Evolutionary conservation across 2,329 filamentous ascomycete species (phyloP), one percentile per base, ranked within the genome.

Genomic region (Penicillium sp.): DNA sequence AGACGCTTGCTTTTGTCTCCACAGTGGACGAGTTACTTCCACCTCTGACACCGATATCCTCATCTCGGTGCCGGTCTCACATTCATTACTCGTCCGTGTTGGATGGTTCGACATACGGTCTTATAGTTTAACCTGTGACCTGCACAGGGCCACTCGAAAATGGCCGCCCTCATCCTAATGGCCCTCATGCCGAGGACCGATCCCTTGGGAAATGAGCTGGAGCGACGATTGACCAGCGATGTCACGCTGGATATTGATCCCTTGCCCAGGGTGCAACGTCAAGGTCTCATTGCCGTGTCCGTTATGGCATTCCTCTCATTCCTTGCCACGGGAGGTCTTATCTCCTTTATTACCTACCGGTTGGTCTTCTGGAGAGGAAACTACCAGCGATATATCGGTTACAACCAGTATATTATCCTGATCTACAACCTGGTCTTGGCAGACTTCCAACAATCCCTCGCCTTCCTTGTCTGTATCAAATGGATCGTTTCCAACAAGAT

Each of bases 391-490:
- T 74, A 75, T 48, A 74, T 77, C 43, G 74, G 75, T 49, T 74
- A 77, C 61, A 78, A 78, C 52, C 75, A 78, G 62, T 77, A 76
- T 44, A 65, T 78, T n/a, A 60, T 78, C 31, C 68, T 78, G 20
- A 77, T 78, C 41, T 77, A 75, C 60, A 77, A 78, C 46, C 67
- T 79, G 11, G 62, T 78, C 2, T 50, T 79, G 32, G 76, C 75
- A 5, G 76, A 78, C 64, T 66, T 78, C n/a, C 73, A 74, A 52
- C 75, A 77, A 58, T 70, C 75, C 0, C 61, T 77, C 16, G 74
- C 73, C 0, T 78, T 78, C 51, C 57, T 74, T 3, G 67, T 78
- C 42, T 75, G 72, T 27, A 55, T 75, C 32, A 68, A 74, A 50
- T 79, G 74, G 73, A 65, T 76, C 8, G 52, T 60, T 1, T 54